Conservation (phyloP, 2,329 filamentous ascomycete genomes). For the Verticillium alfalfae region DNA sequence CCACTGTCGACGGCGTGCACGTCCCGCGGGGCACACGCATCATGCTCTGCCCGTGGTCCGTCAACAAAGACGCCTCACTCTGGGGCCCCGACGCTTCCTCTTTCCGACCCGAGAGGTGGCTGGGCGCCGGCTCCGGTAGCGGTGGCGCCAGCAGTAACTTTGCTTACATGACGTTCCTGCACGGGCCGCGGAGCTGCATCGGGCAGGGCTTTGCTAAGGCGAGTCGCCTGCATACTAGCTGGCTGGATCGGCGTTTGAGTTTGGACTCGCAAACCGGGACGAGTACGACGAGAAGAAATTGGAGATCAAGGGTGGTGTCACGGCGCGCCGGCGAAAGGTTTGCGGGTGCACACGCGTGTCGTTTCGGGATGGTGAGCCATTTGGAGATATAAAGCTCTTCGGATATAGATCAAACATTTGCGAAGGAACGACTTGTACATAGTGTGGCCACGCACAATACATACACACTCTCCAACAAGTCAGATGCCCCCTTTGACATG, state of each 20-base stretch:
- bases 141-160: slow-evolving; percentile 75
- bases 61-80: slow-evolving; percentile 61
- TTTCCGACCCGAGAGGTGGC: slow-evolving; percentile 79
- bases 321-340: slow-evolving; percentile 66
- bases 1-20: slow-evolving; percentile 56
- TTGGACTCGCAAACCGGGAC: slow-evolving; percentile 49
- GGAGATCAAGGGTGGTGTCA: slow-evolving; percentile 64
- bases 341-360: slow-evolving; percentile 62
- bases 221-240: slow-evolving; percentile 79
- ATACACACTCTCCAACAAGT: too few species aligned
- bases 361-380: slow-evolving; percentile 57
- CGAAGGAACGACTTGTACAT: too few species aligned
- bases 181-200: slow-evolving; percentile 83
- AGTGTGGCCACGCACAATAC: too few species aligned
- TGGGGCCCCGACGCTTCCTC: slow-evolving; percentile 72
- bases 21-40: slow-evolving; percentile 69
- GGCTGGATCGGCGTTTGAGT: slow-evolving; percentile 71
- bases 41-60: slow-evolving; percentile 58
- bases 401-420: too few species aligned
- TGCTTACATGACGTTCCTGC: slow-evolving; percentile 74
- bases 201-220: slow-evolving; percentile 74
- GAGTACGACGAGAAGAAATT: slow-evolving; percentile 63
- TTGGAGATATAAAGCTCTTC: too few species aligned
- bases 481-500: too few species aligned
- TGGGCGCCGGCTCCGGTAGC: slow-evolving; percentile 38